Evolutionary conservation across 805 yeast genomes (phyloP).

Genomic region (Sungouiozyma intestinalis): DNA sequence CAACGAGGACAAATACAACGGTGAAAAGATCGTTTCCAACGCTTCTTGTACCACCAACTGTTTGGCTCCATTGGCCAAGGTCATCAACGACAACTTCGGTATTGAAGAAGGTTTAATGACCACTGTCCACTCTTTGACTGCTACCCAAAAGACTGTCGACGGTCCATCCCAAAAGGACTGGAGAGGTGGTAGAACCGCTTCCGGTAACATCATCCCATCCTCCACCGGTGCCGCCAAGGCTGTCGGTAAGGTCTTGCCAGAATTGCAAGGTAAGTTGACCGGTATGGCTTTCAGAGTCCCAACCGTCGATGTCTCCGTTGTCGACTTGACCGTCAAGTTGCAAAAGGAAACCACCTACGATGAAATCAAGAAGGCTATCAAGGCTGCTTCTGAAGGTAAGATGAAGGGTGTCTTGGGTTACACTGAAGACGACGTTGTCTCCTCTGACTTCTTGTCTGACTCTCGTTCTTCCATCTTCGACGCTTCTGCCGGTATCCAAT

Average conservation of each 20-base stretch:
- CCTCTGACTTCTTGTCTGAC: constrained; percentile 58
- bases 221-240: constrained; percentile 74
- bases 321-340: constrained; percentile 59
- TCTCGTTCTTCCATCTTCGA: constrained; percentile 56
- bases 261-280: constrained; percentile 60
- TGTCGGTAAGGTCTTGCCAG: constrained; percentile 65
- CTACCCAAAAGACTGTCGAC: constrained; percentile 65
- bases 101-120: constrained; percentile 70
- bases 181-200: constrained; percentile 75
- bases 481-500: constrained; percentile 59
- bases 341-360: constrained; percentile 49
- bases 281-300: constrained; percentile 71
- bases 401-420: constrained; percentile 56
- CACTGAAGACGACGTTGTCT: constrained; percentile 64
- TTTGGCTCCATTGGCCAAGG: constrained; percentile 65
- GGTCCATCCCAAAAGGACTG: constrained; percentile 73
- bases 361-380: constrained; percentile 49
- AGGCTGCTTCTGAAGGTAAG: constrained; percentile 49
- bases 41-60: constrained; percentile 71
- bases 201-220: constrained; percentile 66
- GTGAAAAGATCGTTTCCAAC: constrained; percentile 51
- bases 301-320: constrained; percentile 63
- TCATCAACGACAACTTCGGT: constrained; percentile 54
- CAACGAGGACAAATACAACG: constrained; percentile 49
- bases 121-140: constrained; percentile 63